Conservation (phyloP, 2,329 filamentous ascomycete genomes). For the Aspergillus aculeatinus region DNA sequence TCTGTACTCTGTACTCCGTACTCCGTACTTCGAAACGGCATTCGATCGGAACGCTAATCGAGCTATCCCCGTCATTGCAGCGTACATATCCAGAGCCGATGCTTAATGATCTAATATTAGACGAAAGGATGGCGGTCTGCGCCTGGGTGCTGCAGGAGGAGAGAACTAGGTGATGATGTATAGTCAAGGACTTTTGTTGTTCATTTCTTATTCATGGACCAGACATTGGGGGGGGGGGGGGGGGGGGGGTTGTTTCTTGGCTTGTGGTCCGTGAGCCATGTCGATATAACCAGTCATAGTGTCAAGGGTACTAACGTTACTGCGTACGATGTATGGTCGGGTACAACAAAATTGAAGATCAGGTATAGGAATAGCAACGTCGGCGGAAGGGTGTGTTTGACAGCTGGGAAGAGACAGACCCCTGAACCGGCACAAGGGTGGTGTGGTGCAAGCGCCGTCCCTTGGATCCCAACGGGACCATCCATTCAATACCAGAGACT, state of each 20-base stretch:
- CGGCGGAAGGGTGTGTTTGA: no score
- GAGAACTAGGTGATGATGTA: background rate
- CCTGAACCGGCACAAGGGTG: background rate
- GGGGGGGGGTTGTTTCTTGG: background rate
- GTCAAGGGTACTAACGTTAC: no score
- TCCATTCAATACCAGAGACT: background rate
- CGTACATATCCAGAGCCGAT: background rate
- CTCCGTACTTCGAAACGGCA: background rate
- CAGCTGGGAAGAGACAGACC: background rate
- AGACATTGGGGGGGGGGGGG: background rate
- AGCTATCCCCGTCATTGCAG: background rate
- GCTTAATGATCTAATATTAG: background rate
- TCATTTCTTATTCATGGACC: background rate
- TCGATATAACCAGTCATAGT: background rate
- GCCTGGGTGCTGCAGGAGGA: background rate
- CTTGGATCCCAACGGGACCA: constrained; percentile 2
- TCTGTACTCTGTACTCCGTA: no score
- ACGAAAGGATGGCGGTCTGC: background rate
- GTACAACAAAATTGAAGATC: no score
- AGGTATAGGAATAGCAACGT: no score
- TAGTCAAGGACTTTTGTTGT: background rate
- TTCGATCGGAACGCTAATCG: background rate
- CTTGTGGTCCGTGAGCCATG: background rate
- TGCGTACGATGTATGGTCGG: no score
- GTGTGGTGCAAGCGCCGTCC: constrained; percentile 6